These are phyloP conservation scores for Rhodotorula sp. DNA, from an alignment of 1,284 basidiomycete genomes.

Conservation along the genomic window DNA sequence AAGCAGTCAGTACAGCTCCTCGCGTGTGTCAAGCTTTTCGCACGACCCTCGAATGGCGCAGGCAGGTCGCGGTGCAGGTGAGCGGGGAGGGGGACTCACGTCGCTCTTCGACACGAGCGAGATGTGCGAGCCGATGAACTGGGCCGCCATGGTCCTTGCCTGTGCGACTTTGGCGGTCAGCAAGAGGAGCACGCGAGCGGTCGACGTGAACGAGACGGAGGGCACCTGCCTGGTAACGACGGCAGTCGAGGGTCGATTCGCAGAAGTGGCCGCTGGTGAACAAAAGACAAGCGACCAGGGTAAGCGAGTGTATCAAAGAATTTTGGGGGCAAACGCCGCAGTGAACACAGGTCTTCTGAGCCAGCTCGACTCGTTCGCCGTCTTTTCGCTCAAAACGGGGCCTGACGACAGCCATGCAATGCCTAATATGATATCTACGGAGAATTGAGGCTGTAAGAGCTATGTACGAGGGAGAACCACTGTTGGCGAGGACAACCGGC, in stretches of 20 bases:
- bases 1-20: background rate
- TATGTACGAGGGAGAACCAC: too few relatives aligned
- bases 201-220: background rate
- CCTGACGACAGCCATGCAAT: too few relatives aligned
- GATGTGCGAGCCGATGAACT: conserved; percentile 45
- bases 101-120: conserved; percentile 42
- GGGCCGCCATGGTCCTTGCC: conserved; percentile 33
- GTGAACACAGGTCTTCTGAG: too few relatives aligned
- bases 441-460: background rate
- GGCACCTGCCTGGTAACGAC: background rate
- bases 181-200: background rate
- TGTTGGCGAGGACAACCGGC: background rate
- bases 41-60: background rate
- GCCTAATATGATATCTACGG: background rate
- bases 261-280: background rate
- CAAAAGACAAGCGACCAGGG: too few relatives aligned
- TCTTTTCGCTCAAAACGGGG: too few relatives aligned
- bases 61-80: background rate
- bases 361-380: background rate
- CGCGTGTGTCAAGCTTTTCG: background rate
- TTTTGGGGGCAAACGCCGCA: too few relatives aligned
- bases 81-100: conserved; percentile 26
- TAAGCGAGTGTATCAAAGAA: too few relatives aligned
- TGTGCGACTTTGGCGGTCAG: too few relatives aligned
- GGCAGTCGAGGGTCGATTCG: background rate